Evolutionary conservation across 257 asterid genomes (phyloP), one percentile per base, ranked within the genome.

Genomic region (Craterostigma plantagineum): DNA sequence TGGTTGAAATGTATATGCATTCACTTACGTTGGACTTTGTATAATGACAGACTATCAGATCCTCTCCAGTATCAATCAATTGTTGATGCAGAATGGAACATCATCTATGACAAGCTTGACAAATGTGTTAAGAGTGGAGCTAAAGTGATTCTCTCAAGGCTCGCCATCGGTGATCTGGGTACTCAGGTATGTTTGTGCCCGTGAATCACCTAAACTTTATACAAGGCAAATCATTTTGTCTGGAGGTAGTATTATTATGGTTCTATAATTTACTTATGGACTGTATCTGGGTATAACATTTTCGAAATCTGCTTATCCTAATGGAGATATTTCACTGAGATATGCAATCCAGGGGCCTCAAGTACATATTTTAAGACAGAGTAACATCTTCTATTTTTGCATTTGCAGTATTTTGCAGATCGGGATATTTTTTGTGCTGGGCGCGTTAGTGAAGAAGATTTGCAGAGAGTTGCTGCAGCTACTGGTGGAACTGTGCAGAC

Each of bases 81-180:
- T 59, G 95, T 83, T 46, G 95, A 84, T 69, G 95, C 92, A 8
- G 95, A 84, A 52, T 84, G 95, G 93, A 84, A 84, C 61, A 84
- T 84, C 60, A 84, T 79, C 52, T 84, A 84, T 45, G 87, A 84
- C 50, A 84, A 84, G 69, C 62, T 84, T 72, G 95, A 79, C 61
- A 84, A 79, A 68, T 84, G 95, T 59, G 92, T 68, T 13, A 65
- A 66, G 51, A 84, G 95, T 66, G 95, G 95, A 59, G 93, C 93
- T 51, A 76, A 76, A 68, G 68, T 84, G 50, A 85, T 84, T 58
- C 43, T 79, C 63, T 84, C 95, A 36, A 70, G 95, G 40, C 87
- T 84, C 48, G 95, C 95, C 46, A 84, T 84, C 60, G 95, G 95
- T 48, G 95, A 84, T 66, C 69, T 84, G 49, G 95, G 72, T 9